phyloP scores from a whole-genome alignment of 768 basidiomycete genomes.

The Agrocybe pediades region DNA sequence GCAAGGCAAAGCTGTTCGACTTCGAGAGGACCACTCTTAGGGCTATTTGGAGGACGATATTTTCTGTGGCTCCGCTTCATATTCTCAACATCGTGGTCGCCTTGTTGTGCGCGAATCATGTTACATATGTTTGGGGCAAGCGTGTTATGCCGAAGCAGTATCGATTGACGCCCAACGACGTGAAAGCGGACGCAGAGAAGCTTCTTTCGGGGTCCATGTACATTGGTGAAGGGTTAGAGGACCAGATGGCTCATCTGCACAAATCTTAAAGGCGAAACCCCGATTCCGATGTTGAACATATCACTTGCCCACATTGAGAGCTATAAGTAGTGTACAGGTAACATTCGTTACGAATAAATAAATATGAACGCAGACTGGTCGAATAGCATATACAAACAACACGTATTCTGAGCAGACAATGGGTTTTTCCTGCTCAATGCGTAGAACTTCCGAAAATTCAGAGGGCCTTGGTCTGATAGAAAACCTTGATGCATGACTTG shows the following conservation, averaged over 20 bases:
- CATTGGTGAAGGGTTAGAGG: neutral
- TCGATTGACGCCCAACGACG: slow-evolving; percentile 51
- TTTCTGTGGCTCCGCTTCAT: slow-evolving; percentile 61
- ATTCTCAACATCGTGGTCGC: slow-evolving; percentile 59
- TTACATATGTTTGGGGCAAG: slow-evolving; percentile 62
- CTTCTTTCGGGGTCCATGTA: slow-evolving; percentile 16
- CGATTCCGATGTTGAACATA: too few relatives aligned
- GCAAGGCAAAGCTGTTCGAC: slow-evolving; percentile 57
- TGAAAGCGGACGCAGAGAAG: slow-evolving; percentile 40
- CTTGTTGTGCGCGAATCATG: slow-evolving; percentile 70
- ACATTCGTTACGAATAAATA: too few relatives aligned
- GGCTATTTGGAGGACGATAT: slow-evolving; percentile 50
- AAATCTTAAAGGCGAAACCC: too few relatives aligned
- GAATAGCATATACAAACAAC: too few relatives aligned
- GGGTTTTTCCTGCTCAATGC: too few relatives aligned
- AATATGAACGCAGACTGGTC: too few relatives aligned
- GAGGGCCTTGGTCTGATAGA: too few relatives aligned
- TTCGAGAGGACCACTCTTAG: slow-evolving; percentile 54
- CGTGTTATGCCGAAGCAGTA: slow-evolving; percentile 64
- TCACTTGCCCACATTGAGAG: too few relatives aligned
- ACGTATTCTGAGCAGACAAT: too few relatives aligned
- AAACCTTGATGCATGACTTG: too few relatives aligned
- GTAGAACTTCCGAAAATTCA: too few relatives aligned
- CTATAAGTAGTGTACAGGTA: neutral
- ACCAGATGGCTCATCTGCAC: neutral